Evolutionary conservation across 2,329 filamentous ascomycete genomes (phyloP).

Genomic region (Aspergillus texensis): DNA sequence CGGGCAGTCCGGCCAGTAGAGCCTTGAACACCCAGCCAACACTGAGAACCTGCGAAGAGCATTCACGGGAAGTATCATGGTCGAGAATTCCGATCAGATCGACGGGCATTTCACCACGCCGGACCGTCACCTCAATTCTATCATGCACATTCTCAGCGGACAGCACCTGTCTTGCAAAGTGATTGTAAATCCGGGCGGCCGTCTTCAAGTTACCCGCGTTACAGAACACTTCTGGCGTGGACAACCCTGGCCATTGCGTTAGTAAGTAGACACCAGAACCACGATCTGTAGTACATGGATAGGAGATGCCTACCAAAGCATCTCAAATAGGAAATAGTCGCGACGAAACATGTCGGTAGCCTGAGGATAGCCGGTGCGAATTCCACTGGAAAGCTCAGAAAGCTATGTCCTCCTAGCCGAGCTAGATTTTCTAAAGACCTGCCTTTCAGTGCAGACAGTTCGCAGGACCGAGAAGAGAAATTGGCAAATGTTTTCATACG

Average conservation of each 20-base stretch:
- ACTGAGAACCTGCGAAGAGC: slow-evolving; percentile 30
- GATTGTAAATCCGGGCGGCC: slow-evolving; percentile 41
- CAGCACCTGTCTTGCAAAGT: slow-evolving; percentile 44
- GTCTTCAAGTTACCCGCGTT: slow-evolving; percentile 38
- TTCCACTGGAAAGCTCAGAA: slow-evolving; percentile 39
- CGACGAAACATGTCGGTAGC: slow-evolving; percentile 48
- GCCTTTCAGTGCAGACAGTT: slow-evolving; percentile 39
- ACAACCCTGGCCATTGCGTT: slow-evolving; percentile 26
- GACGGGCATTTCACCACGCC: slow-evolving; percentile 35
- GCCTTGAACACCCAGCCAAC: slow-evolving; percentile 40
- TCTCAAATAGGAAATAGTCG: slow-evolving; percentile 41
- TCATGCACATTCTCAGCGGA: slow-evolving; percentile 37
- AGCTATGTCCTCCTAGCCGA: slow-evolving; percentile 46
- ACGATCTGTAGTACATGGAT: neutral
- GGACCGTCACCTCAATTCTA: slow-evolving; percentile 38
- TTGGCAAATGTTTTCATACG: slow-evolving; percentile 45
- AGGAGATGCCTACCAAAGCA: slow-evolving; percentile 34
- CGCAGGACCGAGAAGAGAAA: slow-evolving; percentile 28
- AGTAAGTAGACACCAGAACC: neutral
- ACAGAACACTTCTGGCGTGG: slow-evolving; percentile 36
- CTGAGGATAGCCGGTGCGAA: slow-evolving; percentile 42
- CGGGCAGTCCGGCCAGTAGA: slow-evolving; percentile 41
- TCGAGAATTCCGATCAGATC: slow-evolving; percentile 21
- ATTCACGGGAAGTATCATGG: slow-evolving; percentile 15
- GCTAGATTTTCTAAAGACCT: slow-evolving; percentile 44